Conservation (phyloP, 1,139 yeast species). For the Saccharomyces pastorianus region DNA sequence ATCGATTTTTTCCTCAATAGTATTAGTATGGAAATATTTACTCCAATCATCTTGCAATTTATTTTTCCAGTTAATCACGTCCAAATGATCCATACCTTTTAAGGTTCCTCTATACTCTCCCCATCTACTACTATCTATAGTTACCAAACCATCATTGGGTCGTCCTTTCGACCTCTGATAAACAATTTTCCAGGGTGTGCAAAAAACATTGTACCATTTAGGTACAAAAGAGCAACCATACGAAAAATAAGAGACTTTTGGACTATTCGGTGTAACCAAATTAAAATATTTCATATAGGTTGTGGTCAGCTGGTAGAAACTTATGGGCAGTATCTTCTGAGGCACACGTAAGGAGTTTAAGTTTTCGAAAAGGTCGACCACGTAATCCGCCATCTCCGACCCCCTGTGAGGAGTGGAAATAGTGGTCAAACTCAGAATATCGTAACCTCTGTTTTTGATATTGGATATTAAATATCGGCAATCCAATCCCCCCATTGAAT, state of each 20-base stretch:
- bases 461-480: slow-evolving; percentile 64
- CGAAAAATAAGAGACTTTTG: slow-evolving; percentile 64
- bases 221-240: slow-evolving; percentile 74
- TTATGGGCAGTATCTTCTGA: slow-evolving; percentile 33
- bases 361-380: slow-evolving; percentile 35
- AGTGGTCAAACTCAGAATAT: slow-evolving; percentile 68
- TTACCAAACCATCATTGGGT: slow-evolving; percentile 80
- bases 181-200: slow-evolving; percentile 55
- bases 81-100: slow-evolving; percentile 74
- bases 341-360: slow-evolving; percentile 10
- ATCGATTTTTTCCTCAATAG: slow-evolving; percentile 34
- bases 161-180: slow-evolving; percentile 36
- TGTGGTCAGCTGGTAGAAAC: slow-evolving; percentile 58
- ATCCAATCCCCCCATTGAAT: slow-evolving; percentile 92
- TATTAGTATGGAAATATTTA: slow-evolving; percentile 12
- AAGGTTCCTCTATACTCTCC: slow-evolving; percentile 75
- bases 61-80: slow-evolving; percentile 76
- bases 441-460: slow-evolving; percentile 40
- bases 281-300: slow-evolving; percentile 48
- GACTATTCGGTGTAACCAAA: slow-evolving; percentile 43
- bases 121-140: slow-evolving; percentile 74
- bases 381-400: slow-evolving; percentile 72
- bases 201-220: slow-evolving; percentile 52
- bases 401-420: slow-evolving; percentile 86
- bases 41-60: slow-evolving; percentile 36